Evolutionary conservation across 768 basidiomycete genomes (phyloP).

Genomic region (Gyrodon lividus): DNA sequence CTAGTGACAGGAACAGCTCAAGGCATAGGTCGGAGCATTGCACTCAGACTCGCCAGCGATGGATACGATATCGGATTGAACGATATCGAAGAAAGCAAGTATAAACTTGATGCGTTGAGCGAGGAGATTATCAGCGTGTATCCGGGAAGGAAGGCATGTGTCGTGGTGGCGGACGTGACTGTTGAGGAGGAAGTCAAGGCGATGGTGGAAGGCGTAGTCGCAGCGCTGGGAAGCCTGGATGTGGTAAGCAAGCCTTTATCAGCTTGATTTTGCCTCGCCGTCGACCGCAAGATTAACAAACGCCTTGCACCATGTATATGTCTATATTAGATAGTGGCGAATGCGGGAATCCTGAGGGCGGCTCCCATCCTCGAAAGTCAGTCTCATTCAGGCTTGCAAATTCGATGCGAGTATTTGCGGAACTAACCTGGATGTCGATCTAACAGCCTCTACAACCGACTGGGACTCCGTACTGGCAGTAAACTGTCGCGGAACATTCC

Average conservation of each 20-base stretch:
- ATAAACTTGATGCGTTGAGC: slow-evolving; percentile 11
- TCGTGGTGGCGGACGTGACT: slow-evolving; percentile 26
- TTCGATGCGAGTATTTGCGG: background rate
- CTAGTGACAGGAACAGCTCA: slow-evolving; percentile 32
- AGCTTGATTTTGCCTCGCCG: background rate
- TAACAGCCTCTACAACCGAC: slow-evolving; percentile 32
- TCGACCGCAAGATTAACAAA: slow-evolving; percentile 13
- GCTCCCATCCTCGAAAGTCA: slow-evolving; percentile 10
- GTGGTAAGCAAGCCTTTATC: slow-evolving; percentile 28
- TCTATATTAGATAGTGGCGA: slow-evolving; percentile 15
- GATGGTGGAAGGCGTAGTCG: slow-evolving; percentile 27
- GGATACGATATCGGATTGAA: slow-evolving; percentile 37
- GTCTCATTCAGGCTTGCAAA: background rate
- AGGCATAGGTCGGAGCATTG: slow-evolving; percentile 36
- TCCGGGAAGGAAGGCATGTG: slow-evolving; percentile 9
- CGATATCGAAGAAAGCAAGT: slow-evolving; percentile 28
- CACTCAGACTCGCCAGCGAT: slow-evolving; percentile 35
- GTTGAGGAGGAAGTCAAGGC: slow-evolving; percentile 30
- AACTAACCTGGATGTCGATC: too few relatives aligned
- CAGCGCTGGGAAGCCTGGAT: slow-evolving; percentile 30
- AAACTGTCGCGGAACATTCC: slow-evolving; percentile 41
- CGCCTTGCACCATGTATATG: slow-evolving; percentile 14
- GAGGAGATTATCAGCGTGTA: slow-evolving; percentile 13
- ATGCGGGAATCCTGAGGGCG: slow-evolving; percentile 17
- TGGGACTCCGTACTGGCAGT: slow-evolving; percentile 35